Evolutionary conservation across 176 grass and related monocot species (phyloP).

Genomic region (Oryza longistaminata): DNA sequence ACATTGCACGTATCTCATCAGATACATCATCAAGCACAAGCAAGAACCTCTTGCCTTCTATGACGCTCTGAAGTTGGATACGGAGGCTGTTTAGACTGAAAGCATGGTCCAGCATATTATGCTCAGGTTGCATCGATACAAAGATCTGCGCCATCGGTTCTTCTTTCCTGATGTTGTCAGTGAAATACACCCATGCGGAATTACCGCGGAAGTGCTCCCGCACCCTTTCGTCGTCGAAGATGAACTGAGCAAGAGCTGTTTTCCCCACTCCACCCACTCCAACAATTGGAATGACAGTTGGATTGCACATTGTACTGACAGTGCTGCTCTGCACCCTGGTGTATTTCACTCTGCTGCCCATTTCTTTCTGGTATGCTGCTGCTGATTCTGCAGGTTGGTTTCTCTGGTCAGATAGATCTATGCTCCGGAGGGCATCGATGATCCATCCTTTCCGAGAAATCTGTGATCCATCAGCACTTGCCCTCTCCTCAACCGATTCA

Average conservation of each 20-base stretch:
- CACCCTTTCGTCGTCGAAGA: conserved; percentile 4
- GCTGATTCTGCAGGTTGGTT: background rate
- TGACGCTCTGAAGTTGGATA: background rate
- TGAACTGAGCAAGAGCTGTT: conserved; percentile 8
- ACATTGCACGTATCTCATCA: background rate
- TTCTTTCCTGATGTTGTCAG: background rate
- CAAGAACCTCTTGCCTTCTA: background rate
- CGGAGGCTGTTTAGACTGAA: no score
- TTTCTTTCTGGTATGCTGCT: no score
- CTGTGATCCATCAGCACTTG: background rate
- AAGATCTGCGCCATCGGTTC: background rate
- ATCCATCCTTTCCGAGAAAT: conserved; percentile 39
- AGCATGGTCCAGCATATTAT: no score
- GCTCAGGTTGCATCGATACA: no score
- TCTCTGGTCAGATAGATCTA: background rate
- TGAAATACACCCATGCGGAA: conserved; percentile 15
- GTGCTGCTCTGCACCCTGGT: no score
- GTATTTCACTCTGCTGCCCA: no score
- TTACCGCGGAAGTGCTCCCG: conserved; percentile 6
- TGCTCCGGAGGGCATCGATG: background rate
- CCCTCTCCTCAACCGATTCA: background rate
- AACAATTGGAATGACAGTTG: conserved; percentile 25
- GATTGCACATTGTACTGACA: background rate
- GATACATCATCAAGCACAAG: conserved; percentile 45
- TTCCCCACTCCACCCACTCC: conserved; percentile 31